Evolutionary conservation across 768 basidiomycete genomes (phyloP), one percentile per base, ranked within the genome.

Genomic region (Tulasnella sp.): DNA sequence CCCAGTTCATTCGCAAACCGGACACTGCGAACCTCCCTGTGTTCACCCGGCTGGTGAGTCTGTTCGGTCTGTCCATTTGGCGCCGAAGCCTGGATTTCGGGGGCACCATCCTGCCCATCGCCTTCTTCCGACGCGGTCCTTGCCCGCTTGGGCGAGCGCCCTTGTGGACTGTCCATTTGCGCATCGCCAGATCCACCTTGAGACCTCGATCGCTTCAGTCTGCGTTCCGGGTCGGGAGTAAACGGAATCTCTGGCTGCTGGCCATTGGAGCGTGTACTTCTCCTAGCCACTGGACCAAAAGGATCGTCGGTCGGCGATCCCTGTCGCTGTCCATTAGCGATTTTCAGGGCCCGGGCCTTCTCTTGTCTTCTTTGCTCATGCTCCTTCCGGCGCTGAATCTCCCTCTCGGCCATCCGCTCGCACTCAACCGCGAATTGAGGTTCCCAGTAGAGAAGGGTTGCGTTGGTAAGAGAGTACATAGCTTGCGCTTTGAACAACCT

Each of bases 401-500:
- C 91, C 31, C 85, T 77, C 39, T 79, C 81, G 17, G 93, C 92
- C 93, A 96, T 96, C 78, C 93, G 86, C 81, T 92, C 91, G 82
- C 96, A 98, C 82, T 98, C 97, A 37, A 90, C 76, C 71, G 86
- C 85, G 82, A 97, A 91, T 72, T 88, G 86, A 0, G 87, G 86
- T 80, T 97, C 96, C 79, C 96, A 94, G 80, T 93, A 92, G 79
- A 92, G 89, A 75, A 94, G 88, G 84, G 93, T 91, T 79, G 96
- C 91, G 81, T 97, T 87, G 1, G 93, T 87, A 22, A 93, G 91
- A 31, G 90, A 94, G 78, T 90, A 88, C 94, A 99, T 94, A 49
- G 93, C 91, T 78, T 94, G 91, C 0, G 97, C 93, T 78, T 91
- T 91, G 80, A 88, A 88, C 58, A 93, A 82, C 54, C 93, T 86